Evolutionary conservation across 139 green algal genomes (phyloP).

Genomic region (Dunaliella primolecta): DNA sequence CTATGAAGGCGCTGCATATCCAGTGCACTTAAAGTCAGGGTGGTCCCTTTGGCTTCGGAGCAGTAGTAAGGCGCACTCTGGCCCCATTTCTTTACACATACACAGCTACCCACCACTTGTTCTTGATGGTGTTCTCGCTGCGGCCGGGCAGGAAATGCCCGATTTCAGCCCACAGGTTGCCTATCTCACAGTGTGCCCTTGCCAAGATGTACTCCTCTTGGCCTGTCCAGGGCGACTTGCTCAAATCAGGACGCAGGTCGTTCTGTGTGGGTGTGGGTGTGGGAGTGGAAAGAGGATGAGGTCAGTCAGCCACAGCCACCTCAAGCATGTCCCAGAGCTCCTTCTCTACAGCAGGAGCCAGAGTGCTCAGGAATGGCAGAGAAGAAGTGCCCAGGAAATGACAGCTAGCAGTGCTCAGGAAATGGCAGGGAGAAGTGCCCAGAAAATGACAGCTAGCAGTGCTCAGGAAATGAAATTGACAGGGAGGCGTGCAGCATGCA

Average conservation of each 20-base stretch:
- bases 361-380: too few species aligned
- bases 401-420: too few species aligned
- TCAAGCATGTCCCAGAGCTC: too few species aligned
- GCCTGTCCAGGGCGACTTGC: slow-evolving; percentile 36
- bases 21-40: too few species aligned
- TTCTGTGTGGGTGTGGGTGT: slow-evolving; percentile 77
- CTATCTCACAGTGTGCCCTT: slow-evolving; percentile 59
- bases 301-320: slow-evolving; percentile 37
- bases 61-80: not conserved
- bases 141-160: slow-evolving; percentile 66
- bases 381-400: too few species aligned
- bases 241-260: slow-evolving; percentile 63
- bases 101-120: slow-evolving; percentile 62
- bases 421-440: too few species aligned
- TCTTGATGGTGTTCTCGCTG: slow-evolving; percentile 95
- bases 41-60: not conserved
- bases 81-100: not conserved
- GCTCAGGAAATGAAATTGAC: too few species aligned
- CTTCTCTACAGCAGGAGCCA: too few species aligned
- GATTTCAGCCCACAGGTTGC: slow-evolving; percentile 83
- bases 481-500: too few species aligned
- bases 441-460: too few species aligned
- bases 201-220: slow-evolving; percentile 40
- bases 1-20: too few species aligned
- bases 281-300: too few species aligned